Conservation (phyloP, 225 moss, liverwort and hornwort species). For the Marchantia paleacea region DNA sequence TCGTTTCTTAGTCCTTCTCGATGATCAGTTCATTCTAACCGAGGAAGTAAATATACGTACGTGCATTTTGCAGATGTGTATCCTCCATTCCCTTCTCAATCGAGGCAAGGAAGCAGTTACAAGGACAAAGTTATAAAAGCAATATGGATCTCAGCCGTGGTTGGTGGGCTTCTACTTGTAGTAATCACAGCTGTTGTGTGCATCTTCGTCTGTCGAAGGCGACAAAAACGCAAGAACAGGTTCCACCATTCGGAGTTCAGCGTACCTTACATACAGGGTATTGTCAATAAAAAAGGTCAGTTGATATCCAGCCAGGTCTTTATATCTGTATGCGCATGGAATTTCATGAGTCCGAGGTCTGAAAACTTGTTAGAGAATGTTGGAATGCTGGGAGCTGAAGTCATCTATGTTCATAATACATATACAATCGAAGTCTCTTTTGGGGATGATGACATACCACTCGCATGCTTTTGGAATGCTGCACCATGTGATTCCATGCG, state of each 20-base stretch:
- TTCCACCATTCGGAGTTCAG: conserved; percentile 19
- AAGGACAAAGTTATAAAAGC: not conserved
- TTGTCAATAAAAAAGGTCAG: conserved; percentile 5
- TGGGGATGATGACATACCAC: no score
- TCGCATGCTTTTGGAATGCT: no score
- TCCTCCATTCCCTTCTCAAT: conserved; percentile 12
- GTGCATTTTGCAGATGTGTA: conserved; percentile 12
- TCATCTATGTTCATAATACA: no score
- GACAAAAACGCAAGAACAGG: conserved; percentile 5
- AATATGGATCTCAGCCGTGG: conserved; percentile 16
- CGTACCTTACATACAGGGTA: conserved; percentile 16
- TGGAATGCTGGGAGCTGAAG: not conserved
- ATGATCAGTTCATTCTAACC: not conserved
- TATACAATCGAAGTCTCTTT: no score
- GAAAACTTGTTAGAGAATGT: not conserved
- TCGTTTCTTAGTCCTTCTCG: not conserved
- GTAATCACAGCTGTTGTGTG: not conserved
- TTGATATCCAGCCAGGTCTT: not conserved
- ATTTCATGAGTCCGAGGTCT: not conserved
- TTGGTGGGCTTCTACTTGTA: conserved; percentile 7
- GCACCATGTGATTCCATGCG: not conserved
- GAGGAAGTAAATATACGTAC: not conserved
- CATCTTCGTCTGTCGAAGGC: conserved; percentile 10
- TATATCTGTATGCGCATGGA: not conserved
- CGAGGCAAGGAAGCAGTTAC: not conserved